Conservation (phyloP, 164 flowering plant genomes). For the Aristolochia fimbriata region DNA sequence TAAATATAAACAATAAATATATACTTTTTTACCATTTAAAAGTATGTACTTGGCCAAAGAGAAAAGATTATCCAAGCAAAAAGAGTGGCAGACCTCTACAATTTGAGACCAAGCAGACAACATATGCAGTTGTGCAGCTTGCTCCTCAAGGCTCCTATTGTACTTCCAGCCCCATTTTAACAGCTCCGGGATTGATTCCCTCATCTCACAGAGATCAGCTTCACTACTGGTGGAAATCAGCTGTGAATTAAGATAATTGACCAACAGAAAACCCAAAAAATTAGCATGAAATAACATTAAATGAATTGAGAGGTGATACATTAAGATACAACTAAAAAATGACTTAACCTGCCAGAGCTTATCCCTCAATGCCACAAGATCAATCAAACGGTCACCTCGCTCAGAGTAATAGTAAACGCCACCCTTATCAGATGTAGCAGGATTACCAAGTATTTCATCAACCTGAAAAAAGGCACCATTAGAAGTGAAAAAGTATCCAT, state of each 20-base stretch:
- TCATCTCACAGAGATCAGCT: constrained; percentile 55
- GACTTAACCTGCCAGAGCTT: constrained; percentile 78
- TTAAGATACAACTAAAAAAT: too few species aligned
- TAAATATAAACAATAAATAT: too few species aligned
- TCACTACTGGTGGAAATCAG: constrained; percentile 46
- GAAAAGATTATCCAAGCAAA: neutral
- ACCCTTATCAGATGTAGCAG: constrained; percentile 56
- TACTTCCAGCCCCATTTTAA: constrained; percentile 92
- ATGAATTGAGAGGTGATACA: neutral
- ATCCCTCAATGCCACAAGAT: constrained; percentile 71
- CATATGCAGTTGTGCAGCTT: constrained; percentile 98
- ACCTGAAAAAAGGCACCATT: constrained; percentile 27
- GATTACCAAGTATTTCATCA: constrained; percentile 64
- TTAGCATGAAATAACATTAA: neutral
- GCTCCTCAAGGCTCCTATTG: constrained; percentile 95
- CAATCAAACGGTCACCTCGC: constrained; percentile 90
- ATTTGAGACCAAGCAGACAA: constrained; percentile 91
- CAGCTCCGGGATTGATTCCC: constrained; percentile 63
- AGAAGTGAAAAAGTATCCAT: neutral
- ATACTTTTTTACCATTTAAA: too few species aligned
- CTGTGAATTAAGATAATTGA: constrained; percentile 35
- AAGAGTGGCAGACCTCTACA: constrained; percentile 57
- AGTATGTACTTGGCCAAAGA: too few species aligned
- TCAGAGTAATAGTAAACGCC: constrained; percentile 85
- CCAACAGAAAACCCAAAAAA: constrained; percentile 29